Evolutionary conservation across 2,329 filamentous ascomycete species (phyloP), one percentile per base, ranked within the genome.

Genomic region (Tolypocladium tundrense): DNA sequence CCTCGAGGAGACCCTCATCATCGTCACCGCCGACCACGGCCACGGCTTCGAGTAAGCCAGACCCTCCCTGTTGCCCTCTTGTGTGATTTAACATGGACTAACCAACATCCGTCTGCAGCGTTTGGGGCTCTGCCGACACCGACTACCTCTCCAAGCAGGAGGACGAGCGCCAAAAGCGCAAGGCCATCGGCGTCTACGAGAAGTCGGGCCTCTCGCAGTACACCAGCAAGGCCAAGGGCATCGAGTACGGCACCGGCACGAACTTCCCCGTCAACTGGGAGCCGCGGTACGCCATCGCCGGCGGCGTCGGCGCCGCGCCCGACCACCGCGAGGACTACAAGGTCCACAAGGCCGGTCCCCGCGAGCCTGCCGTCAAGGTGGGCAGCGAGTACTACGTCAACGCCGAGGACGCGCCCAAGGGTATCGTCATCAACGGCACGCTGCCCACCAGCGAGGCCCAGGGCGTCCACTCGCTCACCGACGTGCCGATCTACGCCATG

Each of bases 1-100:
- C 58, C 79, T 91, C 39, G 83, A 93, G 11, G 83, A 91, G 60
- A 95, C 90, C 1, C 82, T 93, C 4, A 79, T 95, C 62, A 70
- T 95, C 54, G 88, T 94, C 54, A 91, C 90, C 3, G 88, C 90
- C n/a, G 90, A 95, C 68, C 90, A 94, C 77, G 90, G 90, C 48
- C 90, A 95, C 74, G 90, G 90, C 57, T 95, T 95, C 69, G 90
- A 92, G 72, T 75, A 63, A 64, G 73, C 31, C 64, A 19, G 21
- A 10, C 40, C 5, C n/a, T 13, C 37, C 37, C 8, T 33, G 2
- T 2, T 42, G 41, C 43, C 37, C 21, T 11, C 16, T 13, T 45
- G 35, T 37, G 11, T 11, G 21, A 68, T 40, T 10, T 39, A 53
- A 14, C 41, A 58, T 43, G 45, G 2, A 55, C 61, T 61, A 58